A percentile compares a stretch with the other conserved stretches of the same genome.
Evolutionary conservation across 78 protist genomes (phyloP).

Genomic region (slime mould (Dictyostelium discoideum)): dicty_2.7 NC_007088.5:2642001-2642500

Average conservation of each 20-base stretch:
- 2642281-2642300: not conserved
- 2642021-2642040: constrained; percentile 44
- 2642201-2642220: constrained; percentile 48
- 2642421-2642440: not conserved
- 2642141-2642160: constrained; percentile 38
- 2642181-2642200: not conserved
- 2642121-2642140: not conserved
- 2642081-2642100: constrained; percentile 34
- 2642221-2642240: constrained; percentile 59
- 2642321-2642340: no score
- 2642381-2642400: not conserved
- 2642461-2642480: not conserved
- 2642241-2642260: constrained; percentile 47
- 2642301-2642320: no score
- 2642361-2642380: not conserved
- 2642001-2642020: constrained; percentile 67
- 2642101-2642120: not conserved
- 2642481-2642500: not conserved
- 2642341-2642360: no score
- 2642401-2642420: not conserved
- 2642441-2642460: not conserved
- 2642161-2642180: not conserved
- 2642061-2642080: not conserved
- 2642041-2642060: constrained; percentile 34
- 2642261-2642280: not conserved